Conservation (phyloP, 139 green algal species). For the Yamagishiella unicocca region DNA sequence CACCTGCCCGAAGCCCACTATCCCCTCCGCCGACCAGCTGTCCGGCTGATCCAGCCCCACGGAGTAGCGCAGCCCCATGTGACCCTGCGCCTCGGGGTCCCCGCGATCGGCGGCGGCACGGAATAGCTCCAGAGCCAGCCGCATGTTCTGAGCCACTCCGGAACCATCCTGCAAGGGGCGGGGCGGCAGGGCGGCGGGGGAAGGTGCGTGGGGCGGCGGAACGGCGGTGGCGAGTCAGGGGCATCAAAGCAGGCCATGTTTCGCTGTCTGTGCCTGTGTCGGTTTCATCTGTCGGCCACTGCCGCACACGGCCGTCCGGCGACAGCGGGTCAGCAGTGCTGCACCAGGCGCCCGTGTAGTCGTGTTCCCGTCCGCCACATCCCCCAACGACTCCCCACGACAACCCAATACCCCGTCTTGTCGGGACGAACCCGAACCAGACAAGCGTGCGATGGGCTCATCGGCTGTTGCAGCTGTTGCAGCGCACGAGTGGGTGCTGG, state of each 20-base stretch:
- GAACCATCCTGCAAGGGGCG: conserved; percentile 59
- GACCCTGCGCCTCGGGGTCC: conserved; percentile 79
- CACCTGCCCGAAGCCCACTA: conserved; percentile 59
- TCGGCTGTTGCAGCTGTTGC: too few species aligned
- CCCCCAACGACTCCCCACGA: too few species aligned
- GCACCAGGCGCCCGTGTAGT: too few species aligned
- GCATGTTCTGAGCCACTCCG: conserved; percentile 65
- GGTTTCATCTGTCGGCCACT: not conserved
- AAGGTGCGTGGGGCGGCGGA: not conserved
- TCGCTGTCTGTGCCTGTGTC: not conserved
- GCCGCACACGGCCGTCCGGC: too few species aligned
- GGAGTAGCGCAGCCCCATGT: conserved; percentile 72
- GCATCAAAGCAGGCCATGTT: not conserved
- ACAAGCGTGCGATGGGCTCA: too few species aligned
- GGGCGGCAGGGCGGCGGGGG: not conserved
- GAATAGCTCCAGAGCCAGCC: conserved; percentile 78
- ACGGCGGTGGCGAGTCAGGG: not conserved
- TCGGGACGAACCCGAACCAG: too few species aligned
- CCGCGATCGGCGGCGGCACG: conserved; percentile 72
- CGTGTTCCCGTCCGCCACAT: too few species aligned
- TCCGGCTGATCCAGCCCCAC: conserved; percentile 71
- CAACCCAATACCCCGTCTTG: too few species aligned
- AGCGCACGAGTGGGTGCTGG: too few species aligned
- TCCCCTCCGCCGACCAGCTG: conserved; percentile 44
- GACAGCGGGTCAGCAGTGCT: too few species aligned